These are phyloP conservation scores for Metschnikowia peoriensis DNA, from an alignment of 805 yeast genomes.

Conservation along the genomic window DNA sequence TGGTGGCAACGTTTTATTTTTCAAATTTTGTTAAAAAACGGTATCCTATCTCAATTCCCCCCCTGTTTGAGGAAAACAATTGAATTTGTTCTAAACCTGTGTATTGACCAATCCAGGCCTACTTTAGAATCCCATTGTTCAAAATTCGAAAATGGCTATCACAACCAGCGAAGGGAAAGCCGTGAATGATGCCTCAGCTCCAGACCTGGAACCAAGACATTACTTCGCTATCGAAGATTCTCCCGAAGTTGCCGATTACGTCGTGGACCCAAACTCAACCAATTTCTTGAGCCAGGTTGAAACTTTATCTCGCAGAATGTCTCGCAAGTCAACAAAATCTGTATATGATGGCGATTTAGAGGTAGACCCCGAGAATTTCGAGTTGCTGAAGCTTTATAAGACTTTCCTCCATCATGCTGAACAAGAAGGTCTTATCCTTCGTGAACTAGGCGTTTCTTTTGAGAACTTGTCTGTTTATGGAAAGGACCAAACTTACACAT, in stretches of 20 bases:
- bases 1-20: no score
- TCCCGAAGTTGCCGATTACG: not conserved
- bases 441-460: conserved; percentile 45
- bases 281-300: conserved; percentile 1
- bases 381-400: conserved; percentile 35
- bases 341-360: conserved; percentile 8
- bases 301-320: conserved; percentile 3
- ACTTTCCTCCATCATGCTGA: conserved; percentile 38
- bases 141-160: no score
- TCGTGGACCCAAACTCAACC: not conserved
- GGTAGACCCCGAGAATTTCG: conserved; percentile 35
- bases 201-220: not conserved
- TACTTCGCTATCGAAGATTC: not conserved
- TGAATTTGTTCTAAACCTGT: no score
- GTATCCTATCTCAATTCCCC: no score
- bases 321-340: not conserved
- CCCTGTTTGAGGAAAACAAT: no score
- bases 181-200: no score
- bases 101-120: no score
- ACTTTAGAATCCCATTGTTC: no score
- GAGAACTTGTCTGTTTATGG: conserved; percentile 38
- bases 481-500: conserved; percentile 45
- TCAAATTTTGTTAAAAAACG: no score
- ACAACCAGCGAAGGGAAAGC: no score
- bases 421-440: conserved; percentile 46